Evolutionary conservation across 495 filamentous ascomycete genomes (phyloP).

Genomic region (Penicillium angulare): DNA sequence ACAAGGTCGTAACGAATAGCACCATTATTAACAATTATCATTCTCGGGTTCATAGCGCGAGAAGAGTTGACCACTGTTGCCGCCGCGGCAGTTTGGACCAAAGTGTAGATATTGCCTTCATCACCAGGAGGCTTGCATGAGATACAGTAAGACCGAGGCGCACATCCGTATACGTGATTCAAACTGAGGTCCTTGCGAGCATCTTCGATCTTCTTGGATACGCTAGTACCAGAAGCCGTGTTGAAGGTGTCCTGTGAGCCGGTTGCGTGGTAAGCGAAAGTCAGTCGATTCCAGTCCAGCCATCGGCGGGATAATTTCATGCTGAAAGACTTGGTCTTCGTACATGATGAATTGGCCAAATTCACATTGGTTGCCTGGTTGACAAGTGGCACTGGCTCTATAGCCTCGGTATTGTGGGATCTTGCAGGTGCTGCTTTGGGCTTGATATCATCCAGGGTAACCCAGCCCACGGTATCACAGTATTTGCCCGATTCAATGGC

Average conservation of each 20-base stretch:
- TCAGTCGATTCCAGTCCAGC: constrained; percentile 40
- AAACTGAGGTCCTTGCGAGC: constrained; percentile 11
- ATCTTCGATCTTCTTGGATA: neutral
- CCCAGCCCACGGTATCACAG: constrained; percentile 44
- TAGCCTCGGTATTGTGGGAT: neutral
- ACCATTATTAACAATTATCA: constrained; percentile 38
- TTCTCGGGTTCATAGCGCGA: constrained; percentile 24
- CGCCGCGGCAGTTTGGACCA: constrained; percentile 27
- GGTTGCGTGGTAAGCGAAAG: constrained; percentile 35
- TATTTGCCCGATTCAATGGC: constrained; percentile 39
- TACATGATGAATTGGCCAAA: neutral
- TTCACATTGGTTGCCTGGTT: neutral
- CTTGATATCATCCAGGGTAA: constrained; percentile 39
- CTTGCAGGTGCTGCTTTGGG: neutral
- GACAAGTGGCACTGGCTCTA: neutral
- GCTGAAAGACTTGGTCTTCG: constrained; percentile 4
- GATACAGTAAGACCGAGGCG: constrained; percentile 38
- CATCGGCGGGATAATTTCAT: constrained; percentile 17
- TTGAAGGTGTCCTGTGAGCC: constrained; percentile 27
- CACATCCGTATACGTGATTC: constrained; percentile 36
- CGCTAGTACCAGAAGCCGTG: neutral
- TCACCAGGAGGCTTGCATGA: constrained; percentile 32
- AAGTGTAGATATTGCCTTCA: constrained; percentile 32
- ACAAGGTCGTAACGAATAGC: constrained; percentile 39
- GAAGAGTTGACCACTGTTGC: constrained; percentile 23